Base-by-base conservation (phyloP, 148 eudicot genomes). In the Polygonum aviculare region DNA sequence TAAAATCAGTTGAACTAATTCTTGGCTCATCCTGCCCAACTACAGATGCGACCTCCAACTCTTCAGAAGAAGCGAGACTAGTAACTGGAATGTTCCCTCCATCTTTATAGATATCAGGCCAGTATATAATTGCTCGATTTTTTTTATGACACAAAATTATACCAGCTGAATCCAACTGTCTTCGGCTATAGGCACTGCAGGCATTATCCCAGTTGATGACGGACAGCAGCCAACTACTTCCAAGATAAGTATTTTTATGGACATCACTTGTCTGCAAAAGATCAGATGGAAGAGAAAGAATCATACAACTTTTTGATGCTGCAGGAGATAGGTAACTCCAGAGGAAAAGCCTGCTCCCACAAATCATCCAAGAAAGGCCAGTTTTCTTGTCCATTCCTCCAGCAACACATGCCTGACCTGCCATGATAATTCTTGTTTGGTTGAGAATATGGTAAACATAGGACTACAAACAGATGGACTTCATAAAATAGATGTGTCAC, bases 311-410 rank as follows among this genome's bases (percentile, higher is more conserved):
- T 76, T 85, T 85, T 55, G 97, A 85, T 82, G 93, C 88, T 76
- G 97, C 86, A 76, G 92, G 83, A 73, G 93, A 84, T 44, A 92
- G 80, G 79, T 85, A 90, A 80, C 87, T 89, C 98, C 98, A 94
- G 44, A 87, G 76, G 81, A 90, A 92, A 80, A 94, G 88, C 78
- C 78, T 88, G 74, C 76, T 88, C 78, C 94, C 92, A 82, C 89
- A 88, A 12, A 94, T 80, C 81, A 92, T 78, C 98, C 98, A 94
- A 62, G 96, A 90, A 78, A 92, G 83, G 73, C 87, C 85, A 60
- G 92, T 83, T 78, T 81, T 96, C 81, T 92, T 88, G 84, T 94
- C 94, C 89, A 94, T 84, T 83, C 98, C 97, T 63, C 98, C 98
- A 78, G 96, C 82, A 77, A 86, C 79, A 78, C 73, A 80, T 71